phyloP scores from a whole-genome alignment of 805 yeast species.

The Kuraishia cidri region DNA sequence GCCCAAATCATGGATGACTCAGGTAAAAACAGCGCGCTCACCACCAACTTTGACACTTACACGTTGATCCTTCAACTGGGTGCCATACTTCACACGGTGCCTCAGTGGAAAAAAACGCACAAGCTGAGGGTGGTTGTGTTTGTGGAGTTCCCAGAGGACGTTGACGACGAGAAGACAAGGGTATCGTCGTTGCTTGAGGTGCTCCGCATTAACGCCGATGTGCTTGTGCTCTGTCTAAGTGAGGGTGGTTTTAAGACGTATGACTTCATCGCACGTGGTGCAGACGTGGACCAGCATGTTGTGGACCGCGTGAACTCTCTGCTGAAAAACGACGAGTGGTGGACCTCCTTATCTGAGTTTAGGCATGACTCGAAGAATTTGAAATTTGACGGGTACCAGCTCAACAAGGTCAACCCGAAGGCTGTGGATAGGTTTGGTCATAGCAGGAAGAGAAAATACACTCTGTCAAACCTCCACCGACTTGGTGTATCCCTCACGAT shows the following conservation, averaged over 20 bases:
- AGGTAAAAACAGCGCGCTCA: slow-evolving; percentile 57
- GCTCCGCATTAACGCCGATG: slow-evolving; percentile 77
- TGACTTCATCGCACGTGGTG: slow-evolving; percentile 72
- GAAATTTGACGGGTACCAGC: slow-evolving; percentile 6
- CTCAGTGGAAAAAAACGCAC: slow-evolving; percentile 81
- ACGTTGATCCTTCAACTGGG: slow-evolving; percentile 91
- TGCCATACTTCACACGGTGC: slow-evolving; percentile 86
- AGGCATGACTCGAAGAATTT: slow-evolving; percentile 30
- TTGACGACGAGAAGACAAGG: slow-evolving; percentile 59
- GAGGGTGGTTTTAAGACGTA: slow-evolving; percentile 51
- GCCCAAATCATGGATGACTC: slow-evolving; percentile 61
- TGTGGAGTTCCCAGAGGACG: slow-evolving; percentile 70
- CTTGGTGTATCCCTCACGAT: slow-evolving; percentile 75
- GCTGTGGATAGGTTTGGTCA: slow-evolving; percentile 18
- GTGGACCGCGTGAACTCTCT: slow-evolving; percentile 37
- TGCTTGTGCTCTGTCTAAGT: slow-evolving; percentile 65
- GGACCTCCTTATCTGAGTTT: slow-evolving; percentile 60
- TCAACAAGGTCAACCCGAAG: slow-evolving; percentile 10
- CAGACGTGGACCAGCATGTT: slow-evolving; percentile 20
- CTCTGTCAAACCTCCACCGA: slow-evolving; percentile 60
- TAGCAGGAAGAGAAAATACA: slow-evolving; percentile 28
- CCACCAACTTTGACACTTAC: slow-evolving; percentile 93
- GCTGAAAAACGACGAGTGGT: slow-evolving; percentile 73
- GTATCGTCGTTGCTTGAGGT: slow-evolving; percentile 56
- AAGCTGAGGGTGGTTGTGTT: slow-evolving; percentile 75